Evolutionary conservation across 2,329 filamentous ascomycete species (phyloP).

Genomic region (Colletotrichum falcatum): DNA sequence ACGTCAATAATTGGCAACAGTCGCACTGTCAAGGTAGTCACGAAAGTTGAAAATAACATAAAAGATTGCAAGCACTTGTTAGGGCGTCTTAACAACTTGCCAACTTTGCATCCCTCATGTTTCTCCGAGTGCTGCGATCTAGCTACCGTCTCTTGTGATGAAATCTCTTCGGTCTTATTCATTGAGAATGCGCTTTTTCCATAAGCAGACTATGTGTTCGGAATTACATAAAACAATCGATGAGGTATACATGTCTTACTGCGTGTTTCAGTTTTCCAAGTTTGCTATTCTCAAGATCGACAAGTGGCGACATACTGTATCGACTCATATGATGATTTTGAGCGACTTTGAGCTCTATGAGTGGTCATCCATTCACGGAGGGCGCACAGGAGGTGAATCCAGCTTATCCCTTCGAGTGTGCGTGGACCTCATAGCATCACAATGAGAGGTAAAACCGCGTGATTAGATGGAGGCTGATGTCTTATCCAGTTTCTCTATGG

Average conservation of each 20-base stretch:
- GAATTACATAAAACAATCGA: no score
- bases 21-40: background rate
- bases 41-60: background rate
- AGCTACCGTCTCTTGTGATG: no score
- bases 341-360: background rate
- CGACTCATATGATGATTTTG: background rate
- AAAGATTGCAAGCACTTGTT: background rate
- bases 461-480: no score
- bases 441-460: no score
- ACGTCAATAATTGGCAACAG: background rate
- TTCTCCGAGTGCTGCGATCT: background rate
- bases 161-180: background rate
- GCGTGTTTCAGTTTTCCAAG: slow-evolving; percentile 29
- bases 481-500: no score
- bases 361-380: no score
- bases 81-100: background rate
- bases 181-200: background rate
- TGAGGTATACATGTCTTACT: background rate
- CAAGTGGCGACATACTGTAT: slow-evolving; percentile 26
- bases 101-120: background rate
- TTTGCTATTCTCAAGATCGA: background rate
- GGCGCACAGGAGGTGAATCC: background rate
- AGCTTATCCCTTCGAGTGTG: no score
- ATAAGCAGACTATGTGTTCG: no score
- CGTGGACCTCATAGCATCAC: no score